phyloP scores from a whole-genome alignment of 2,329 filamentous ascomycete genomes.

The Talaromyces sp. region DNA sequence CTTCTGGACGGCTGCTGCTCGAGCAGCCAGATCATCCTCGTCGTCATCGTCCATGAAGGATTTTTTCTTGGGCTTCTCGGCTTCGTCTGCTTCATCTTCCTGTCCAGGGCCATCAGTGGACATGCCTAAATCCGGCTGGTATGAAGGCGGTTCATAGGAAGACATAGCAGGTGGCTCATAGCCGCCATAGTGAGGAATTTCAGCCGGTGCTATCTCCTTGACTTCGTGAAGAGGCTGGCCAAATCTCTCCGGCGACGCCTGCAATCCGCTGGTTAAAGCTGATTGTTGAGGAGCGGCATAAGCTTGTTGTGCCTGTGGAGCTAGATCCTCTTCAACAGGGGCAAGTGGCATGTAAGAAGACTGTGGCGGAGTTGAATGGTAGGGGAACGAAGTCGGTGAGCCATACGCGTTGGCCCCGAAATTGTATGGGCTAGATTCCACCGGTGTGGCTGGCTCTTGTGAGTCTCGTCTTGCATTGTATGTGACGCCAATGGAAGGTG shows the following conservation, averaged over 20 bases:
- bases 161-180: slow-evolving; percentile 32
- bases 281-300: slow-evolving; percentile 23
- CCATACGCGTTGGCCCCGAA: slow-evolving; percentile 28
- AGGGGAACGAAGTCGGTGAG: slow-evolving; percentile 31
- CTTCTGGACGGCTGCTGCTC: slow-evolving; percentile 51
- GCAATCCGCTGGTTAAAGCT: slow-evolving; percentile 28
- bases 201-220: slow-evolving; percentile 20
- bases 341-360: slow-evolving; percentile 38
- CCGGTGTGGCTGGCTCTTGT: slow-evolving; percentile 35
- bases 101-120: slow-evolving; percentile 48
- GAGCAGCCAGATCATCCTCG: slow-evolving; percentile 59
- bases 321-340: slow-evolving; percentile 38
- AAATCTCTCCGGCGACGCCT: slow-evolving; percentile 25
- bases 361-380: slow-evolving; percentile 38
- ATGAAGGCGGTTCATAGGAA: slow-evolving; percentile 39
- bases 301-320: slow-evolving; percentile 27
- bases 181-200: slow-evolving; percentile 28
- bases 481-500: slow-evolving; percentile 35
- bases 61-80: slow-evolving; percentile 67
- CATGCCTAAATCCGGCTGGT: slow-evolving; percentile 31
- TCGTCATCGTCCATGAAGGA: slow-evolving; percentile 80
- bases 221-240: slow-evolving; percentile 23
- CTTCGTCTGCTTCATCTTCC: slow-evolving; percentile 52
- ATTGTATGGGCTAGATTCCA: slow-evolving; percentile 34
- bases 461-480: slow-evolving; percentile 36